Evolutionary conservation across 257 asterid species (phyloP), one percentile per base, ranked within the genome.

Genomic region (Jacaranda mimosifolia): DNA sequence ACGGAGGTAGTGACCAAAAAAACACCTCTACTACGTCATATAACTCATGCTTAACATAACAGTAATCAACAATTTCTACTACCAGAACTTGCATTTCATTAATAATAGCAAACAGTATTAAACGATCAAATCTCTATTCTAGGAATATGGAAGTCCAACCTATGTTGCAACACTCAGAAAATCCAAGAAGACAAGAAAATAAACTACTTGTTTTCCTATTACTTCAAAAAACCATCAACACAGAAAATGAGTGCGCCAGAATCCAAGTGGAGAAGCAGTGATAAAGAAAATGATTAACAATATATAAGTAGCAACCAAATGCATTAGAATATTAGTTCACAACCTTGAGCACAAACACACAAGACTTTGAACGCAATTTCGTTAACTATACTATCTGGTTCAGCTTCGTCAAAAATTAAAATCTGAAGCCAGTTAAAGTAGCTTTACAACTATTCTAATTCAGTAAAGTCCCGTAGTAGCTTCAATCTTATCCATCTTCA

Each of bases 241-340:
- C 21, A 63, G 32, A 13, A 12, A 56, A 55, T 53, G 63, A 43
- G 51, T 32, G 39, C 26, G 43, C 13, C 21, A 53, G 32, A 67
- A 40, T 74, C 75, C 59, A 60, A 56, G 57, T 56, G 40, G 63
- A 48, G 49, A 70, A 48, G 42, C 56, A 63, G 17, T 19, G 3
- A 3, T 13, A 17, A 49, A 32, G 26, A 58, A 58, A 79, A 57
- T 21, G 11, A 19, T 1, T 42, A 1, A 42, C 1, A 4, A 42
- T 42, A 3, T 42, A 8, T 42, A 51, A 11, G 26, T 15, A 42
- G 70, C 68, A 74, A 43, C 0, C 60, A 39, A 40, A 42, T 39
- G 18, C 63, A 59, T 12, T 9, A 38, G 48, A 49, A 26, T 26
- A 26, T 26, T 13, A 49, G 56, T 18, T 68, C 77, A 64, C 72